Base-by-base conservation (phyloP, 2,329 filamentous ascomycete species). In the Pyrenochaeta sp. region DNA sequence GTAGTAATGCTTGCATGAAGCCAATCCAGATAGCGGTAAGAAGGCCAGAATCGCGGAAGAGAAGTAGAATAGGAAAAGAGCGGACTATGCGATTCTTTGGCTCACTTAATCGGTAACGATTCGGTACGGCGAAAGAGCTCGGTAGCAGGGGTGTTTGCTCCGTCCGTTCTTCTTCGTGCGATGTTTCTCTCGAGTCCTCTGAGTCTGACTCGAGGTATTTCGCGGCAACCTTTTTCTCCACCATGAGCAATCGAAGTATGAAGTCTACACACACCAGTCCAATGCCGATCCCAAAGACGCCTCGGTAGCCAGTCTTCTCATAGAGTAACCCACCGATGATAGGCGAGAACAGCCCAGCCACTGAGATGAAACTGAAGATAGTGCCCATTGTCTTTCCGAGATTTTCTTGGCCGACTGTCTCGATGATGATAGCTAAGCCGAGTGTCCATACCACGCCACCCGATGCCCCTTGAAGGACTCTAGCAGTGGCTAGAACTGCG, bases 361-460 rank as follows among this genome's bases (percentile, higher is more conserved):
- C 72, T 0, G 79, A 80, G 37, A 84, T 79, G 48, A 86, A 79
- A 46, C 79, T 80, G 62, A 83, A 84, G 6, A 84, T 80, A 31
- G 79, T 78, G 10, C 84, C 84, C 58, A 87, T 80, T 1, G 80
- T 80, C 60, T 83, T 84, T 2, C 83, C 84, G 24, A 87, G 61
- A 32, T 82, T 80, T 35, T 80, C 72, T 2, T 71, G 74, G 0
- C 77, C 74, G 6, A 86, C 82, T 0, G 82, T 83, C 58, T 86
- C 83, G 4, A 83, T 68, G 26, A 82, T 74, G 46, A 86, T 72
- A 1, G 83, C 80, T 8, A 85, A 66, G 1, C 82, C 80, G 7
- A 82, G 77, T 0, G 80, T 83, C 77, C 82, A 84, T 0, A 86
- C 82, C 21, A 84, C 74, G 0, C 79, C 81, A 6, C 75, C 80